These are phyloP conservation scores for Phaeoacremonium minimum DNA, from an alignment of 2,329 filamentous ascomycete species.

Conservation along the genomic window DNA sequence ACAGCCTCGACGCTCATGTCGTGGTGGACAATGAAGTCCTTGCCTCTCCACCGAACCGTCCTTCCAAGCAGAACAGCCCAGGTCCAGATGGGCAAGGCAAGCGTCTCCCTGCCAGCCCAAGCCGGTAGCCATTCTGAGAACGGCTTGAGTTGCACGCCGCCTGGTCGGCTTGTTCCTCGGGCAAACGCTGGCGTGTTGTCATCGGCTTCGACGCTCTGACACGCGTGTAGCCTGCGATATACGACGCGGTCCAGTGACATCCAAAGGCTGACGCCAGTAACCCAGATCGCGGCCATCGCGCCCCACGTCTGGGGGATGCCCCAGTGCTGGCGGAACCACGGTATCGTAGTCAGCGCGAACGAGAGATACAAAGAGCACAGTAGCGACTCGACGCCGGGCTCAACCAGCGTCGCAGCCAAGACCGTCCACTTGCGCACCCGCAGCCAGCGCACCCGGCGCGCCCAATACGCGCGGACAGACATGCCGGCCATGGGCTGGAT, in stretches of 20 bases:
- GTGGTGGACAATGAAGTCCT: slow-evolving; percentile 73
- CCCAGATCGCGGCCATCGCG: slow-evolving; percentile 63
- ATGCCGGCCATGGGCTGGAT: slow-evolving; percentile 87
- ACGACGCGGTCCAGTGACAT: slow-evolving; percentile 69
- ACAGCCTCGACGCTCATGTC: slow-evolving; percentile 72
- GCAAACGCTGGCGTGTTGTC: slow-evolving; percentile 73
- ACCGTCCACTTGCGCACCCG: slow-evolving; percentile 95
- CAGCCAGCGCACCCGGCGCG: slow-evolving; percentile 82
- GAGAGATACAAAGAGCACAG: slow-evolving; percentile 78
- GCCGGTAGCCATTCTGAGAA: slow-evolving; percentile 72
- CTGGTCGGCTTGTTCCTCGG: slow-evolving; percentile 30
- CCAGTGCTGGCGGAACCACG: slow-evolving; percentile 51
- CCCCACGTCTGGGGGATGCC: slow-evolving; percentile 62
- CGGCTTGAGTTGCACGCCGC: slow-evolving; percentile 42
- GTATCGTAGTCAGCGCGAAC: slow-evolving; percentile 71
- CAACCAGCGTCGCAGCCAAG: slow-evolving; percentile 79
- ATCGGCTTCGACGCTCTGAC: slow-evolving; percentile 65
- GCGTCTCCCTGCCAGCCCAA: slow-evolving; percentile 78
- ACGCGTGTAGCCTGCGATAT: slow-evolving; percentile 71
- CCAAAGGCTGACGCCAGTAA: slow-evolving; percentile 64
- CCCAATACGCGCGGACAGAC: slow-evolving; percentile 71
- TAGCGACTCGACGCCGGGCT: slow-evolving; percentile 87
- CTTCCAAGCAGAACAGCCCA: slow-evolving; percentile 87
- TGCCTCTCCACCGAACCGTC: slow-evolving; percentile 83
- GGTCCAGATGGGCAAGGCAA: slow-evolving; percentile 86